Percentiles rank a stretch among this genome's conserved stretches.
Evolutionary conservation across 1,284 basidiomycete species (phyloP).

Genomic region (Fistulinella cinereoalba): DNA sequence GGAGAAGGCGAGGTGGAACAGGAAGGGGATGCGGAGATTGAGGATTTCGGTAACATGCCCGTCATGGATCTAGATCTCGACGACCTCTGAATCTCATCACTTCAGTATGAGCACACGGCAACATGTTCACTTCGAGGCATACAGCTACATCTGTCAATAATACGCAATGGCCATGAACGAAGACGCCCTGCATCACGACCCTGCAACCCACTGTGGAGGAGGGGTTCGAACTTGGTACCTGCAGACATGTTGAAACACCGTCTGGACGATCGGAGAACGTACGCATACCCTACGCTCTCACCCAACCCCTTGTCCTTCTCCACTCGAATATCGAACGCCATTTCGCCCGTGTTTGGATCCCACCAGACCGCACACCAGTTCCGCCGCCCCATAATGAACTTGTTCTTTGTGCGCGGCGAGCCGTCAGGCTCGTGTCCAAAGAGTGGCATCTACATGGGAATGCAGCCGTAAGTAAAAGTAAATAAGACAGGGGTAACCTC

Average conservation of each 20-base stretch:
- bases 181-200: constrained; percentile 11
- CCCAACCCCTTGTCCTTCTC: constrained; percentile 83
- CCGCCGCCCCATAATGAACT: constrained; percentile 80
- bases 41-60: constrained; percentile 27
- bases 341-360: constrained; percentile 56
- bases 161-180: neutral
- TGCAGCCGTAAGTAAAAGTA: neutral
- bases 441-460: constrained; percentile 69
- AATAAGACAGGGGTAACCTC: neutral
- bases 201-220: constrained; percentile 47
- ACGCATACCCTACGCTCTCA: constrained; percentile 64
- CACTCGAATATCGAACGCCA: constrained; percentile 86
- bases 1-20: constrained; percentile 30
- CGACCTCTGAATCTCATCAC: constrained; percentile 18
- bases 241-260: constrained; percentile 8
- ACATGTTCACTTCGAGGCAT: constrained; percentile 1
- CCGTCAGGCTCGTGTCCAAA: constrained; percentile 82
- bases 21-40: constrained; percentile 25
- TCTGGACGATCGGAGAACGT: neutral
- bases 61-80: constrained; percentile 29
- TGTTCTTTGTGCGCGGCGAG: constrained; percentile 56
- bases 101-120: neutral
- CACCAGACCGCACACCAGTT: constrained; percentile 87
- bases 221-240: constrained; percentile 52
- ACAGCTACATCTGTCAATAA: neutral